phyloP scores from a whole-genome alignment of 2,329 filamentous ascomycete genomes.

The Diplodia intermedia region DNA sequence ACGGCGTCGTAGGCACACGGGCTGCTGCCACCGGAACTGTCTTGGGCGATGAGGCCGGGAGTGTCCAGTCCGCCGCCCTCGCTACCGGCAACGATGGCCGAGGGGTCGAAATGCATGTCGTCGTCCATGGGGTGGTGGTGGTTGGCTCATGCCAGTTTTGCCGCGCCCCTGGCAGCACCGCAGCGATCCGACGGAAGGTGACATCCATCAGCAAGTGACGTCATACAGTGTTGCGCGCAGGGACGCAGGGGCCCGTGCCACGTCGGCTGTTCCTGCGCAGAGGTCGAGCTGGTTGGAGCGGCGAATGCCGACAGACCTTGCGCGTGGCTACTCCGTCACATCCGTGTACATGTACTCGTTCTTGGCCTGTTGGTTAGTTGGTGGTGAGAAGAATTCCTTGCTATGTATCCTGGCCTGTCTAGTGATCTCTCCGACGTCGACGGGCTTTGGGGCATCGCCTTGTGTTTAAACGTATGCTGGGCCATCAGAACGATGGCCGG shows the following conservation, averaged over 20 bases:
- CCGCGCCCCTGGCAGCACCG: constrained; percentile 1
- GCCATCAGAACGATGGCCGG: too few relatives aligned
- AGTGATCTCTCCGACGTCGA: too few relatives aligned
- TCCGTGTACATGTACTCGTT: background rate
- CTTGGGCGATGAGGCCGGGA: constrained; percentile 35
- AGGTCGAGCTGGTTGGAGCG: constrained; percentile 10
- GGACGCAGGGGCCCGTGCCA: background rate
- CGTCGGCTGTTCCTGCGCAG: background rate
- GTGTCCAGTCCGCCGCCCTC: constrained; percentile 40
- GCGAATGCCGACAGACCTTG: constrained; percentile 6
- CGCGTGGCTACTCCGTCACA: background rate
- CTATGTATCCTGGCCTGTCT: too few relatives aligned
- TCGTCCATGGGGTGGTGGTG: constrained; percentile 40
- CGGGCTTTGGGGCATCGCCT: too few relatives aligned
- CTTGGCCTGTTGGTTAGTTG: background rate
- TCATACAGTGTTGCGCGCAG: background rate
- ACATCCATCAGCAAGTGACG: constrained; percentile 13
- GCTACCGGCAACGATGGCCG: constrained; percentile 47
- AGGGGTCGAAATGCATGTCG: constrained; percentile 46
- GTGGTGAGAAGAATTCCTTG: too few relatives aligned
- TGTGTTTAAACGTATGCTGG: too few relatives aligned
- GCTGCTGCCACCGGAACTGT: constrained; percentile 6
- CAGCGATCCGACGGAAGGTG: background rate
- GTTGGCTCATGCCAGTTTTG: background rate
- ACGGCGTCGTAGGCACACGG: constrained; percentile 29